Evolutionary conservation across 495 filamentous ascomycete genomes (phyloP), one percentile per base, ranked within the genome.

Genomic region (Penicillium simplicissimum): DNA sequence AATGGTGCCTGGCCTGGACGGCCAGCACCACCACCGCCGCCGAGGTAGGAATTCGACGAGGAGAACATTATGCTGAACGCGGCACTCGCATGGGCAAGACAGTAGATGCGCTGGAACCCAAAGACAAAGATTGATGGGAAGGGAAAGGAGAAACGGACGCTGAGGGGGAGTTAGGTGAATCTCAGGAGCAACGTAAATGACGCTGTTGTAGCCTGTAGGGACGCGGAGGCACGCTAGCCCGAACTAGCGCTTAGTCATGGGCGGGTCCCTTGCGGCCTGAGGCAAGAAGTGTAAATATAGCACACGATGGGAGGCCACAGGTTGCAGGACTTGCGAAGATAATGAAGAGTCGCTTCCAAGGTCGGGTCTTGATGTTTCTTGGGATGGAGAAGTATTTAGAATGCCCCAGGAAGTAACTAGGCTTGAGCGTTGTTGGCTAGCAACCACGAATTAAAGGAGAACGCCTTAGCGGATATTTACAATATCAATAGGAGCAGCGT

Each of bases 31-130:
- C 81, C 85, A 76, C 87, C 87, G 69, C 87, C 87, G 69, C 91
- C 90, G 62, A 95, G 80, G 72, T 87, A 96, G 52, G 90, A 88
- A 80, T 88, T 93, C 60, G 92, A 90, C 70, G 88, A 90, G 43
- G 92, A 93, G 80, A 88, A 97, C 93, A 97, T 96, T 78, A 73
- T 68, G 57, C 59, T 65, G 56, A 59, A 71, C 59, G 57, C 55
- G 56, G 58, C 60, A 63, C 55, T 67, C 42, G 66, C 72, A 77
- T 79, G 63, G 58, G 65, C 61, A 57, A 66, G 68, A 52, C 36
- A 64, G 28, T 31, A 7, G 53, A 68, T 61, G 52, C 42, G 57
- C 40, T 55, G 65, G 58, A 57, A 14, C 33, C 51, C 51, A 65
- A 58, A 61, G 59, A 52, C 62, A 42, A 62, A 55, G 64, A 69